Percentiles rank a stretch among this genome's conserved stretches.
These are phyloP conservation scores for Lactifluus hygrophoroides DNA, from an alignment of 768 basidiomycete species.

Conservation along the genomic window DNA sequence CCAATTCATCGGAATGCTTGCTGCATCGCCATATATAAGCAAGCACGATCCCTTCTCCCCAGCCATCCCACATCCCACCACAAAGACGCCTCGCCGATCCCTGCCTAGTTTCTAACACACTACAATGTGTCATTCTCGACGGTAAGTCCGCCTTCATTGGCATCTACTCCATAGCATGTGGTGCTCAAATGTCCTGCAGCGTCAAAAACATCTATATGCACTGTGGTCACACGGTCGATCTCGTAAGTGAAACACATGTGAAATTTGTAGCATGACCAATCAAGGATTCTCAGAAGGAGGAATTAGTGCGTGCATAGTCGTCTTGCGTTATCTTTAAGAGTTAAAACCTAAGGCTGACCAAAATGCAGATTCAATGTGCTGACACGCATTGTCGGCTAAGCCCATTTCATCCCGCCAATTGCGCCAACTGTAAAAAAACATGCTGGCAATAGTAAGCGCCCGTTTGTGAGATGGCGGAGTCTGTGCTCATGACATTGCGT, in stretches of 20 bases:
- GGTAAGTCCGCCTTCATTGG: background rate
- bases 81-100: constrained; percentile 1
- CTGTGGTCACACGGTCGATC: constrained; percentile 14
- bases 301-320: constrained; percentile 9
- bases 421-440: constrained; percentile 15
- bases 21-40: constrained; percentile 12
- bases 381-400: constrained; percentile 14
- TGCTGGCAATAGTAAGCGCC: constrained; percentile 16
- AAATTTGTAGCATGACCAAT: background rate
- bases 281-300: constrained; percentile 8
- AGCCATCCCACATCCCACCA: constrained; percentile 3
- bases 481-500: background rate
- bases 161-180: too few relatives aligned
- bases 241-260: constrained; percentile 5
- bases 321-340: background rate
- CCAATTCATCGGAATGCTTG: constrained; percentile 11
- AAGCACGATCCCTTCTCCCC: background rate
- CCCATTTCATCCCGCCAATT: constrained; percentile 13
- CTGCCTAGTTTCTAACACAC: background rate
- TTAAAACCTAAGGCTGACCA: background rate
- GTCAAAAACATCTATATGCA: constrained; percentile 15
- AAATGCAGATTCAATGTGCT: constrained; percentile 13
- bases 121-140: constrained; percentile 17
- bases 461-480: background rate
- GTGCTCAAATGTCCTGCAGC: background rate